Evolutionary conservation across 2,329 filamentous ascomycete species (phyloP).

Genomic region (Lachnellula occidentalis): DNA sequence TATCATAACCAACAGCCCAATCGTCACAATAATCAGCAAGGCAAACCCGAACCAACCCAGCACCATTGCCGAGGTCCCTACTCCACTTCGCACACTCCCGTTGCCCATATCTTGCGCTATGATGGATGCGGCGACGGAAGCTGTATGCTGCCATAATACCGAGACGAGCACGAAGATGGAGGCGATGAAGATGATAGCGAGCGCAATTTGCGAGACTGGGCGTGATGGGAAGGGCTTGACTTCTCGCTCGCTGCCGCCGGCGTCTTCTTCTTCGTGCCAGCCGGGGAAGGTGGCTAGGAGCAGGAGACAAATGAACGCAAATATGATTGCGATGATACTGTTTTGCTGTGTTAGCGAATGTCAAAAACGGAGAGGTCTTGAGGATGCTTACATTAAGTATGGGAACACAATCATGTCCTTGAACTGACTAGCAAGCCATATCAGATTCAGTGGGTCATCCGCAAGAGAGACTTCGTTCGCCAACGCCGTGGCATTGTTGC

Average conservation of each 20-base stretch:
- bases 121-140: slow-evolving; percentile 88
- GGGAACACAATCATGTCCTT: slow-evolving; percentile 99
- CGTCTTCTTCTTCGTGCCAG: slow-evolving; percentile 89
- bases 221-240: slow-evolving; percentile 92
- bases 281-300: slow-evolving; percentile 94
- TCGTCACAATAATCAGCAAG: slow-evolving; percentile 88
- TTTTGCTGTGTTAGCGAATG: not conserved
- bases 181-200: slow-evolving; percentile 83
- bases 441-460: slow-evolving; percentile 92
- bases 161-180: slow-evolving; percentile 70
- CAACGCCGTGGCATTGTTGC: slow-evolving; percentile 91
- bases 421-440: slow-evolving; percentile 95
- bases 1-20: slow-evolving; percentile 93
- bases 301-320: slow-evolving; percentile 93
- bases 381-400: slow-evolving; percentile 72
- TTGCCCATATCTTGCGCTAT: slow-evolving; percentile 92
- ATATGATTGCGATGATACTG: slow-evolving; percentile 94
- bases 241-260: slow-evolving; percentile 75
- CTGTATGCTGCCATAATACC: slow-evolving; percentile 87
- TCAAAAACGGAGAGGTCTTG: not conserved
- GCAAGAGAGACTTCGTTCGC: slow-evolving; percentile 85
- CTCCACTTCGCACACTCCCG: slow-evolving; percentile 77
- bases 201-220: slow-evolving; percentile 84
- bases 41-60: slow-evolving; percentile 97
- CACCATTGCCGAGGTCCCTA: slow-evolving; percentile 93